Conservation (phyloP, 345 rosid species). For the Boechera divaricarpa region DNA sequence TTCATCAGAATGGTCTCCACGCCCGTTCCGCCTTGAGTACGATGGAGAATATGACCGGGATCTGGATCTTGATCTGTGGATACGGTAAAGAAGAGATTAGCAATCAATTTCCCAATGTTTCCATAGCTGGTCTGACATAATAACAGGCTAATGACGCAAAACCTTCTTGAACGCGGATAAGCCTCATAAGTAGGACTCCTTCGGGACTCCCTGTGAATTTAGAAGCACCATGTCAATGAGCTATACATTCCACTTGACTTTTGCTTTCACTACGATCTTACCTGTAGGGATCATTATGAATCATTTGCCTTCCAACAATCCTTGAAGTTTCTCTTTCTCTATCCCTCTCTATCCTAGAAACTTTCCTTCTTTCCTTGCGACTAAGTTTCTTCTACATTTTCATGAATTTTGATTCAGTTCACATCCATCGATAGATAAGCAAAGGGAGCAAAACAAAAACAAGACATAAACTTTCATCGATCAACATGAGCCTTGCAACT, state of each 20-base stretch:
- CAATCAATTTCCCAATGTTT: background rate
- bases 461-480: conserved; percentile 22
- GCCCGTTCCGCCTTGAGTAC: conserved; percentile 64
- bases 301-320: conserved; percentile 64
- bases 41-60: conserved; percentile 88
- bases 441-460: conserved; percentile 1
- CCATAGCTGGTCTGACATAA: conserved; percentile 25
- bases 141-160: conserved; percentile 21
- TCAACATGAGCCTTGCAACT: conserved; percentile 45
- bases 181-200: conserved; percentile 97
- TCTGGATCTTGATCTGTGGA: conserved; percentile 69
- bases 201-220: conserved; percentile 68
- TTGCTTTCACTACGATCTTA: conserved; percentile 28
- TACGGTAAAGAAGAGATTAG: conserved; percentile 10
- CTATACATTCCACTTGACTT: background rate
- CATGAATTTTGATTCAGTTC: conserved; percentile 31
- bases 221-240: conserved; percentile 32
- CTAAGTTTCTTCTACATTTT: conserved; percentile 81
- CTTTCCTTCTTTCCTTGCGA: conserved; percentile 98
- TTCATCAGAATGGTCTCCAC: conserved; percentile 69
- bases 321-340: conserved; percentile 84
- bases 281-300: conserved; percentile 94
- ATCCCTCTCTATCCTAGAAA: conserved; percentile 93
- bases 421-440: conserved; percentile 16
- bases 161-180: conserved; percentile 91